Evolutionary conservation across 2,329 filamentous ascomycete genomes (phyloP).

Genomic region (Hypomyces perniciosus): DNA sequence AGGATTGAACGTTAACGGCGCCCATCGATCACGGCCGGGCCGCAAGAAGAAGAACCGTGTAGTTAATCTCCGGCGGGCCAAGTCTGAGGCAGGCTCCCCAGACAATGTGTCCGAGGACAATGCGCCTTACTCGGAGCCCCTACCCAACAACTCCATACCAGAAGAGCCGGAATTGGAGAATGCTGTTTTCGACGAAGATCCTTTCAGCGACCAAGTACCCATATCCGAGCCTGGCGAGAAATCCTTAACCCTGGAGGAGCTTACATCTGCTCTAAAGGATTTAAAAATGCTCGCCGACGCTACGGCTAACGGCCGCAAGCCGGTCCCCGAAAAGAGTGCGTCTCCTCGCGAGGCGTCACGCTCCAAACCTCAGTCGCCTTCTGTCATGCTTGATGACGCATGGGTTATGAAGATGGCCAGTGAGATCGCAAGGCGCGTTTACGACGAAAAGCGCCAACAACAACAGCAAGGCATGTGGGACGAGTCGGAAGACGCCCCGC

Average conservation of each 20-base stretch:
- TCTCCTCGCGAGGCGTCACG: slow-evolving; percentile 19
- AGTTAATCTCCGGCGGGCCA: slow-evolving; percentile 68
- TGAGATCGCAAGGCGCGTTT: slow-evolving; percentile 81
- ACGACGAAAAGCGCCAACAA: slow-evolving; percentile 69
- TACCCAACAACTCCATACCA: slow-evolving; percentile 49
- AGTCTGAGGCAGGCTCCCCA: slow-evolving; percentile 47
- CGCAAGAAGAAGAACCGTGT: slow-evolving; percentile 80
- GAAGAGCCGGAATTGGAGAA: slow-evolving; percentile 53
- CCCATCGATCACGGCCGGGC: slow-evolving; percentile 53
- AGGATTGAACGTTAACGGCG: slow-evolving; percentile 58
- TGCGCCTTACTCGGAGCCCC: slow-evolving; percentile 56
- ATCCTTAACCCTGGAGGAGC: slow-evolving; percentile 18
- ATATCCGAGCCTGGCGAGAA: slow-evolving; percentile 18
- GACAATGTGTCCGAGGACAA: slow-evolving; percentile 43
- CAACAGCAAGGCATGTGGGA: slow-evolving; percentile 31
- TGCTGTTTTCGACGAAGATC: slow-evolving; percentile 20
- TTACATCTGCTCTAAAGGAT: slow-evolving; percentile 18
- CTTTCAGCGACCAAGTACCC: slow-evolving; percentile 24
- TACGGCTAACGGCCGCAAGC: slow-evolving; percentile 2
- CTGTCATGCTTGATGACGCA: slow-evolving; percentile 67
- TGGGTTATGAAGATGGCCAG: slow-evolving; percentile 92
- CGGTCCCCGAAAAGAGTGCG: slow-evolving; percentile 7
- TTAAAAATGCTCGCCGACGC: slow-evolving; percentile 16
- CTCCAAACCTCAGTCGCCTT: slow-evolving; percentile 23
- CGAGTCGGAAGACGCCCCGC: slow-evolving; percentile 51